Conservation (phyloP, 257 asterid species). For the Verbena officinalis region DNA sequence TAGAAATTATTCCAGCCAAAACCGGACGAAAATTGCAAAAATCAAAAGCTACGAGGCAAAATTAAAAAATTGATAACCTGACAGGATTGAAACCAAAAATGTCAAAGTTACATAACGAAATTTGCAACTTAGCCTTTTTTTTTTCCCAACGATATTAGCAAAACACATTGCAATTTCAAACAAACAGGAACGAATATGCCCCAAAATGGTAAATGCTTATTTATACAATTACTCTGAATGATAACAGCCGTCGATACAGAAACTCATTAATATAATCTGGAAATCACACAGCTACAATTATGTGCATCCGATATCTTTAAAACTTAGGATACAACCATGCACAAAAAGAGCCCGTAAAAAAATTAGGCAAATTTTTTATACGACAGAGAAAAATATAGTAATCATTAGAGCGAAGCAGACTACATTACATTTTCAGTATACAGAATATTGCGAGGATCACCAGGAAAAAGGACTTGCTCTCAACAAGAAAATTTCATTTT, state of each 20-base stretch:
- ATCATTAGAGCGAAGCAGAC: slow-evolving; percentile 8
- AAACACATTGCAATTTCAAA: too few species aligned
- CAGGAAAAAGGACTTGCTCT: slow-evolving; percentile 95
- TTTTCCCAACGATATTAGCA: too few species aligned
- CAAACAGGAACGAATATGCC: too few species aligned
- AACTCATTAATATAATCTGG: slow-evolving; percentile 18
- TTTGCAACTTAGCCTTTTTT: too few species aligned
- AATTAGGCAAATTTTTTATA: slow-evolving; percentile 21
- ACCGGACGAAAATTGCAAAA: too few species aligned
- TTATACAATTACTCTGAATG: neutral
- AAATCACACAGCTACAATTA: slow-evolving; percentile 25
- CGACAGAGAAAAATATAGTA: neutral
- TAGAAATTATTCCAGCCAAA: too few species aligned
- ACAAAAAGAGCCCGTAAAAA: slow-evolving; percentile 17
- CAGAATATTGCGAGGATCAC: slow-evolving; percentile 48
- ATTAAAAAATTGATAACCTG: too few species aligned
- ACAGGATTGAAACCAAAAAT: too few species aligned
- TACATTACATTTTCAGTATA: slow-evolving; percentile 41
- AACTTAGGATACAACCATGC: slow-evolving; percentile 17
- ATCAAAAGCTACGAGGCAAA: too few species aligned
- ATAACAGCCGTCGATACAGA: slow-evolving; percentile 29
- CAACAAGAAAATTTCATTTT: slow-evolving; percentile 81
- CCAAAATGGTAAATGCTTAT: too few species aligned
- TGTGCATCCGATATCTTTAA: slow-evolving; percentile 5
- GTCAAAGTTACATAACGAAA: too few species aligned